Conservation (phyloP, 352 stramenopile genomes). For the Phytopythium boreale region DNA sequence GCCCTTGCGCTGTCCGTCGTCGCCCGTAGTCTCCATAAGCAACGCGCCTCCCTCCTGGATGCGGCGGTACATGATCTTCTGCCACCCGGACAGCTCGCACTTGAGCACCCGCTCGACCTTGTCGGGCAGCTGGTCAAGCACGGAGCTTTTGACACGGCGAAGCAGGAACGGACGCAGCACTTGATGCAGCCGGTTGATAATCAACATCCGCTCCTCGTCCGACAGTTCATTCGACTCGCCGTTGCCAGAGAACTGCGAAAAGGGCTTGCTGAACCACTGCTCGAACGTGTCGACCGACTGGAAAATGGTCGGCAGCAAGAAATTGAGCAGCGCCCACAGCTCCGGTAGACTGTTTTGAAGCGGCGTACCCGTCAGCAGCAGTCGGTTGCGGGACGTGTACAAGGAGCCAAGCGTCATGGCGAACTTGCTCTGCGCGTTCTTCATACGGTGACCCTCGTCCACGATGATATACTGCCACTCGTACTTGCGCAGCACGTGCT, state of each 20-base stretch:
- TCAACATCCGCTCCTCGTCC: conserved; percentile 87
- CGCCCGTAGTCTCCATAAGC: conserved; percentile 72
- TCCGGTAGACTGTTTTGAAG: conserved; percentile 97
- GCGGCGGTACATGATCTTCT: conserved; percentile 87
- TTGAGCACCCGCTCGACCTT: conserved; percentile 88
- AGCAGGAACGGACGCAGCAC: conserved; percentile 84
- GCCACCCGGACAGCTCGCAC: conserved; percentile 83
- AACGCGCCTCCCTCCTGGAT: conserved; percentile 87
- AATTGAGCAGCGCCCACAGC: conserved; percentile 92
- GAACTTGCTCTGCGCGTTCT: conserved; percentile 90
- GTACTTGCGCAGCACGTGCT: conserved; percentile 85
- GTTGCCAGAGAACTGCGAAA: conserved; percentile 74
- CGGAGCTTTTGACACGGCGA: conserved; percentile 82
- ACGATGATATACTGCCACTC: conserved; percentile 94
- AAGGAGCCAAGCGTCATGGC: conserved; percentile 80
- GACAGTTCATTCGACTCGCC: conserved; percentile 81
- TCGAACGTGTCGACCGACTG: conserved; percentile 89
- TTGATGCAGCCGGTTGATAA: conserved; percentile 86
- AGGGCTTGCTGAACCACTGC: conserved; percentile 89
- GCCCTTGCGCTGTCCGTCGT: conserved; percentile 56
- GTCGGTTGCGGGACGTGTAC: conserved; percentile 83
- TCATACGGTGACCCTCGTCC: conserved; percentile 94
- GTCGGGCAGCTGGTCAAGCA: conserved; percentile 83
- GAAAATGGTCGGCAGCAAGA: conserved; percentile 91
- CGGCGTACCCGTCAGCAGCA: conserved; percentile 98